A percentile compares a stretch with the other conserved stretches of the same genome.
phyloP scores from a whole-genome alignment of 208 protist species.

The Crithidia brevicula region DNA sequence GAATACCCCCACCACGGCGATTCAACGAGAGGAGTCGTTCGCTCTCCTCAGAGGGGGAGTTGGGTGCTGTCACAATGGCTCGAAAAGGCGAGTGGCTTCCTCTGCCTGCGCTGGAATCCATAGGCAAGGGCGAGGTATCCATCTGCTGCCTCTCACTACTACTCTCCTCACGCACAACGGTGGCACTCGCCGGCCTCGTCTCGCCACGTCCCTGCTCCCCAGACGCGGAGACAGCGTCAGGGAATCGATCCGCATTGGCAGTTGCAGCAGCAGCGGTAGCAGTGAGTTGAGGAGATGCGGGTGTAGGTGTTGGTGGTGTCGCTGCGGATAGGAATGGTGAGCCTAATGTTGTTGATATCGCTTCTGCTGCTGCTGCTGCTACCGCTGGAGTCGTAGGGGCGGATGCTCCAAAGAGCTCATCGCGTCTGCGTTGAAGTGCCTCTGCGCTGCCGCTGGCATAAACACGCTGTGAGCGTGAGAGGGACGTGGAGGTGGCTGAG shows the following conservation, averaged over 20 bases:
- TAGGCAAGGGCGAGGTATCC: no score
- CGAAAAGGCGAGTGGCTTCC: conserved; percentile 15
- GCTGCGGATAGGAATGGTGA: no score
- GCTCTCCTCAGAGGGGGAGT: neutral
- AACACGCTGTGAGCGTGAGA: conserved; percentile 31
- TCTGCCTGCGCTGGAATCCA: no score
- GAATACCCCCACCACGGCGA: neutral
- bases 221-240: no score
- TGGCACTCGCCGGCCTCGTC: no score
- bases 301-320: no score
- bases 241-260: neutral
- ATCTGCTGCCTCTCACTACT: no score
- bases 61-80: neutral
- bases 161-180: no score
- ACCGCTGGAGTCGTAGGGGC: neutral
- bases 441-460: conserved; percentile 51
- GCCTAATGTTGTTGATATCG: neutral
- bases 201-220: no score
- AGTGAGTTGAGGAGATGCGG: no score
- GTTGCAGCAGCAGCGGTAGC: no score
- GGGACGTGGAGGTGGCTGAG: conserved; percentile 22
- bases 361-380: neutral
- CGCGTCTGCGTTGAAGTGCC: conserved; percentile 57
- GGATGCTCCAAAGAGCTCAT: conserved; percentile 48
- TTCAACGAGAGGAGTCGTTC: neutral